Base-by-base conservation (phyloP, 805 yeast genomes). In the Saccharomycodes ludwigii region DNA sequence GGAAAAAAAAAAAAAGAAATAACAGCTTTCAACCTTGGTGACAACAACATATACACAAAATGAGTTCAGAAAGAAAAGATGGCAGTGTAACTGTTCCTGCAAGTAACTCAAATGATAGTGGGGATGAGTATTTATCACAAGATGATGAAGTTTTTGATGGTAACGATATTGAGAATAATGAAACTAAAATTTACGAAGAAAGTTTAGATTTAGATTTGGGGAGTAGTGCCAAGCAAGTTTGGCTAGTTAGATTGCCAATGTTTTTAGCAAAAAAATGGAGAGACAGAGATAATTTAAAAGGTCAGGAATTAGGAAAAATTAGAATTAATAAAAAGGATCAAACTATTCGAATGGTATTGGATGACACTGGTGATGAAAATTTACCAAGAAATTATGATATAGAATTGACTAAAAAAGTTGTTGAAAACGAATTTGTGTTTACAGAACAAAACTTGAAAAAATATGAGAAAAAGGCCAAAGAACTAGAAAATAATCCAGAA, bases 241-340 rank as follows among this genome's bases (percentile, higher is more conserved):
- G 97, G 98, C 63, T 91, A 15, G 94, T 91, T 16, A 72, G 91
- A 44, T 60, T 91, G 47, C 97, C 98, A 2, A 74, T 82, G 48
- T 84, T 84, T 47, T 60, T 91, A 38, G 79, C 94, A 19, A 82
- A 77, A 24, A 65, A 71, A 41, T 84, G 96, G 94, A 67, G 74
- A 33, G 66, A 77, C 39, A 66, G 70, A 32, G 71, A 65, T 16
- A 59, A 61, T 27, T 56, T 78, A 30, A 66, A 71, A 32, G 95
- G 95, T 5, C 75, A 77, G 46, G 76, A 76, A 37, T 58, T 91
- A 40, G 93, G 95, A 5, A 75, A 73, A 43, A 81, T 91, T 22
- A 72, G 80, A 47, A 80, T 85, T 38, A 71, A 73, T 44, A 73
- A 73, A 40, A 68, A 58, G 43, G 58, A 57, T 35, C 51, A 55